Base-by-base conservation (phyloP, 2,329 filamentous ascomycete genomes). In the Dactylellina cionopaga region DNA sequence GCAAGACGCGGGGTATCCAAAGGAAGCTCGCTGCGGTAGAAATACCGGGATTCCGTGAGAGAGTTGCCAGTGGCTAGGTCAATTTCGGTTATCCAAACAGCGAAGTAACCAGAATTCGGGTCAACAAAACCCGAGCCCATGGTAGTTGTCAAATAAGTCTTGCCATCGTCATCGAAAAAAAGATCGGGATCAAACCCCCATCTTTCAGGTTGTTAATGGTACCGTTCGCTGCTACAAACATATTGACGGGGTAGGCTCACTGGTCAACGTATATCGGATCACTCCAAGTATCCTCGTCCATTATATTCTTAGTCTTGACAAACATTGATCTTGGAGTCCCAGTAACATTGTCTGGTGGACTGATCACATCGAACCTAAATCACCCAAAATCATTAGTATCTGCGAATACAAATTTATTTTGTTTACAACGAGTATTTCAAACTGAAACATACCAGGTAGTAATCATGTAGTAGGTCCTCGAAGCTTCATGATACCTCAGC, bases 181-280 rank as follows among this genome's bases (percentile, higher is more conserved):
- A 85, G 78, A 76, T 84, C 82, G 0, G 82, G 80, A 56, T 84
- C 83, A 5, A 85, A 83, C 2, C 81, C 82, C 15, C 79, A 70
- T 55, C 74, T 76, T 17, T 19, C 1, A 62, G 27, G 9, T 56
- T 10, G 25, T 58, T 19, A 44, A 13, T 24, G 25, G 85, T 84
- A 81, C 82, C 85, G 85, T 85, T 1, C 81, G 70, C 76, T 78
- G 46, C n/a, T 31, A 13, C 1, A 19, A 6, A 24, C 1, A 25
- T 17, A 39, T 29, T 37, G 25, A 17, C 10, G 5, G 49, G 9
- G 9, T 13, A 31, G 27, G 78, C 79, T 75, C 76, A 84, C 83
- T 85, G 83, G 56, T 86, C 85, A 73, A 86, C 85, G 70, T 83
- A 85, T 0, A 85, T 78, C 0, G 84, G 84, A 46, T 86, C 84